Evolutionary conservation across 768 basidiomycete species (phyloP), one percentile per base, ranked within the genome.

Genomic region (Sarcodon aspratus): DNA sequence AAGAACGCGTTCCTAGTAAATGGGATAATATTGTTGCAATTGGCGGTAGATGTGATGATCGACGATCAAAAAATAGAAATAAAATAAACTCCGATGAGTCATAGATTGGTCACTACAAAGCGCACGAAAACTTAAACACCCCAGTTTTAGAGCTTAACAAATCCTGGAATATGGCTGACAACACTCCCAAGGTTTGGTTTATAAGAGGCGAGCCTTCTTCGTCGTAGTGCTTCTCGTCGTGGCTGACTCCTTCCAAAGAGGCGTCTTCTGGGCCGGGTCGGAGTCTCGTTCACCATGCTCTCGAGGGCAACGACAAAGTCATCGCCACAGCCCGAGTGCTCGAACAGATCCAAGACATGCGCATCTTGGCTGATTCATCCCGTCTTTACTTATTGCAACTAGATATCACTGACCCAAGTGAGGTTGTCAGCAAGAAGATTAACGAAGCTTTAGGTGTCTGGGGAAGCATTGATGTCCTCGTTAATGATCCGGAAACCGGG

Each of bases 401-500:
- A 1, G 79, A 84, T 56, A 69, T 84, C 0, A 70, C 73, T 1
- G 65, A 66, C 17, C 72, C 72, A 3, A 64, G 66, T 17, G 64
- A 66, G 12, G 57, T 52, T 9, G 64, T 82, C 43, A 69, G 69
- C 52, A 48, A 50, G 2, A 71, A 67, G 43, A 64, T 76, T 15
- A 62, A 69, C 21, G 57, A 67, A 15, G 78, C 76, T 3, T 64
- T 65, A n/a, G 54, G 50, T 2, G 62, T 65, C 32, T 81, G 77
- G 73, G 77, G 76, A 6, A 61, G 65, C 9, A 70, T 82, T 50
- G 78, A 82, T 52, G 73, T 82, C 1, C 55, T 83, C 31, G 77
- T 83, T 34, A 82, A 83, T 51, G 83, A 83, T 52, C 82, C 80
- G 21, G 82, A 77, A 55, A 68, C 59, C 48, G 71, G 73, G 0